Evolutionary conservation across 1,284 basidiomycete species (phyloP), one percentile per base, ranked within the genome.

Genomic region (Heterobasidion occidentale): DNA sequence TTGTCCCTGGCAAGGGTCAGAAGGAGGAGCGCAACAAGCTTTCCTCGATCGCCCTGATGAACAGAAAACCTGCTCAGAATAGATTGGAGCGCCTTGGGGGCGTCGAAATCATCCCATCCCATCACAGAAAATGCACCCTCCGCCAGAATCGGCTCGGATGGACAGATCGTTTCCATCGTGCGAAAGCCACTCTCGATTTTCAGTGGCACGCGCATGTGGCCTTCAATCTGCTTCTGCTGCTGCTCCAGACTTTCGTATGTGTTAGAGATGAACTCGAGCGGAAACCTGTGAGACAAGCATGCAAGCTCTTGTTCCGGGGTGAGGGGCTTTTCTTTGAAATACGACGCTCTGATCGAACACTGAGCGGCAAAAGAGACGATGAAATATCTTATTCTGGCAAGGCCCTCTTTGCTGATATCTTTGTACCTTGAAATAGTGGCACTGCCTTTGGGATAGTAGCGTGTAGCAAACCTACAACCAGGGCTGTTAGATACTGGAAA

Each of bases 131-230:
- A 56, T 1, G 65, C 58, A 11, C 58, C 66, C 61, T 67, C 64
- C 8, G 63, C 56, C 2, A 67, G 59, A 33, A 66, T 36, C 7
- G 66, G 65, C 50, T 68, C 65, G 14, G 65, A 65, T 33, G 63
- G 58, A 11, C 57, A 46, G 11, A 58, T 44, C 0, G 69, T 69
- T 12, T 58, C 46, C 59, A 67, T 61, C 47, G 36, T 60, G 50
- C 64, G 61, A 34, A 65, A 58, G 11, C 52, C 56, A 3, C 49
- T 14, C 46, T 60, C 49, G 47, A 65, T 53, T 12, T 58, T 59
- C 33, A 69, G 58, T 54, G 66, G 65, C 20, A 71, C 56, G 3
- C 68, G 65, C 60, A 69, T 58, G 52, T 71, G 69, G 38, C 11
- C 38, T 42, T 42, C 38, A 42, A 42, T 42, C 51, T 68, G 70